Conservation (phyloP, 805 yeast species). For the Lachancea sp. region DNA sequence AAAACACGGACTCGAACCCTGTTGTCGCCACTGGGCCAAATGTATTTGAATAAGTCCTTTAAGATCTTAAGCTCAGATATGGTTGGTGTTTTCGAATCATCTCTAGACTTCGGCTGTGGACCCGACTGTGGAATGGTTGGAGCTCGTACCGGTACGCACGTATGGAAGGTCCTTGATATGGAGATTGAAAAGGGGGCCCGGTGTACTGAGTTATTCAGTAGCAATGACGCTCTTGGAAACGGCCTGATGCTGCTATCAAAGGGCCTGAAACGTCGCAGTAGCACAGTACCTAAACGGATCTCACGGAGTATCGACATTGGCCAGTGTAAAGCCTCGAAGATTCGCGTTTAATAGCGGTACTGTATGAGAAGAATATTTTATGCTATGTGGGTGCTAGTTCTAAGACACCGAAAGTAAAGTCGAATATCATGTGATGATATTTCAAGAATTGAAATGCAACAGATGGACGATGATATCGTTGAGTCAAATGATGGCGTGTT, state of each 20-base stretch:
- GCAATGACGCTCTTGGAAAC: neutral
- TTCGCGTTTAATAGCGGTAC: no score
- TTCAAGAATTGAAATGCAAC: neutral
- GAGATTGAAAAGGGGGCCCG: neutral
- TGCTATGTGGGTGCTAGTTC: no score
- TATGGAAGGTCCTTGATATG: neutral
- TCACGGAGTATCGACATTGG: neutral
- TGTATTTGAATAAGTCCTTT: conserved; percentile 55
- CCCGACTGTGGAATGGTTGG: neutral
- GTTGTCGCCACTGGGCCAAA: conserved; percentile 74
- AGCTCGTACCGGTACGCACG: neutral
- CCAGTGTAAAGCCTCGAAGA: no score
- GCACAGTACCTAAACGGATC: no score
- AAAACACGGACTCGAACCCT: conserved; percentile 68
- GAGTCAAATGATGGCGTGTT: neutral
- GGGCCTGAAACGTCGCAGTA: no score
- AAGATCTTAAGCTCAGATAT: conserved; percentile 47
- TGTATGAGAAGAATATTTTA: no score
- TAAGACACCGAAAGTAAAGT: no score
- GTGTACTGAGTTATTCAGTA: neutral
- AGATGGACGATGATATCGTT: no score
- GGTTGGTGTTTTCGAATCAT: conserved; percentile 23
- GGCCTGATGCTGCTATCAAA: neutral
- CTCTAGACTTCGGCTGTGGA: neutral
- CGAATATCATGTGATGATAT: neutral